Evolutionary conservation across 768 basidiomycete genomes (phyloP).

Genomic region (Rickenella mellea): DNA sequence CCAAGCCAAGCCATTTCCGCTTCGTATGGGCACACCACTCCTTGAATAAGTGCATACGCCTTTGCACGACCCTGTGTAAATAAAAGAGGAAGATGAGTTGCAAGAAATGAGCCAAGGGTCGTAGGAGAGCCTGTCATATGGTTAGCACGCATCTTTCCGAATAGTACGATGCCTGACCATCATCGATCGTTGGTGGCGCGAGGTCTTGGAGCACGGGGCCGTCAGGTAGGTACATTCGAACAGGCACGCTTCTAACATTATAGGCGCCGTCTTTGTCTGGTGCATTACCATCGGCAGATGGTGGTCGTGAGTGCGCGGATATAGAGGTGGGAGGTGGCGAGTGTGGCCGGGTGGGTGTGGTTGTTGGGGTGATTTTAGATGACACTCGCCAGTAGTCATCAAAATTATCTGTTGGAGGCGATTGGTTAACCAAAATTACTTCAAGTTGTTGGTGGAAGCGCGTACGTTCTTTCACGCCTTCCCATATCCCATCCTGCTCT

Average conservation of each 20-base stretch:
- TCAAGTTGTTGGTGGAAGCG: background rate
- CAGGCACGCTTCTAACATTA: constrained; percentile 79
- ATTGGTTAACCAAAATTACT: background rate
- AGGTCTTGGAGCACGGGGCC: constrained; percentile 89
- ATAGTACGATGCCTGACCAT: constrained; percentile 42
- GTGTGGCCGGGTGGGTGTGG: constrained; percentile 47
- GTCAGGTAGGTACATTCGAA: constrained; percentile 82
- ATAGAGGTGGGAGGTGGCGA: constrained; percentile 44
- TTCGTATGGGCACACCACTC: constrained; percentile 72
- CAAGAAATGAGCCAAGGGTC: constrained; percentile 61
- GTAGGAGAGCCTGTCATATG: constrained; percentile 48
- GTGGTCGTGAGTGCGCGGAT: constrained; percentile 56
- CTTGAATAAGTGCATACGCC: constrained; percentile 78
- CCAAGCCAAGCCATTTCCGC: constrained; percentile 94
- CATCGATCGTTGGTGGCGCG: constrained; percentile 67
- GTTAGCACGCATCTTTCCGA: background rate
- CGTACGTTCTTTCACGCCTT: constrained; percentile 91
- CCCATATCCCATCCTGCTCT: constrained; percentile 96
- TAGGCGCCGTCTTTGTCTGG: constrained; percentile 78
- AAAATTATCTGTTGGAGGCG: constrained; percentile 66
- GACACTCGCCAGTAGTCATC: constrained; percentile 93
- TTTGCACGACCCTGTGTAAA: constrained; percentile 45
- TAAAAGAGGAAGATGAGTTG: constrained; percentile 68
- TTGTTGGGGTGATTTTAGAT: constrained; percentile 84
- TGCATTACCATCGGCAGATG: constrained; percentile 43